These are phyloP conservation scores for Coemansia aciculifera DNA, from an alignment of 192 early-diverging fungal species.

Conservation along the genomic window DNA sequence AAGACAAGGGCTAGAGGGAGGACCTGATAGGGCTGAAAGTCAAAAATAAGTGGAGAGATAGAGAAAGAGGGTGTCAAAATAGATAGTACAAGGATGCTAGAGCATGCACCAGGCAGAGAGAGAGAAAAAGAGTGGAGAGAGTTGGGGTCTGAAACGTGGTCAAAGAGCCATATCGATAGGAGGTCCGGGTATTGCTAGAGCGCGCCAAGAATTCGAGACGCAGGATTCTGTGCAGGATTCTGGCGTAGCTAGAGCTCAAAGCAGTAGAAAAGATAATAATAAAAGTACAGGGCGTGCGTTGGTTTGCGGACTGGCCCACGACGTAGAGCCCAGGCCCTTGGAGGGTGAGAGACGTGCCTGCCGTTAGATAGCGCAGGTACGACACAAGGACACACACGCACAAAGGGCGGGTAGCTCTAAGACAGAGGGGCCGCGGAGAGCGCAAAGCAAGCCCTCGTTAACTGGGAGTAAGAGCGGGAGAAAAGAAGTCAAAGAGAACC, in stretches of 20 bases:
- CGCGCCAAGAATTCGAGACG: neutral
- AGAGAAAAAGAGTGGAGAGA: neutral
- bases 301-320: constrained; percentile 14
- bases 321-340: constrained; percentile 4
- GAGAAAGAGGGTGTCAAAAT: neutral
- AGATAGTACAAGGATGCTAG: constrained; percentile 11
- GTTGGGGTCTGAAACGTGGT: neutral
- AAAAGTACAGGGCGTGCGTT: constrained; percentile 13
- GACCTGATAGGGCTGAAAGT: neutral
- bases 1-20: neutral
- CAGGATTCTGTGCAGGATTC: neutral
- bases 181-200: neutral
- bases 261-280: neutral
- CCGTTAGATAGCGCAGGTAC: constrained; percentile 6
- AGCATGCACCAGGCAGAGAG: constrained; percentile 2
- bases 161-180: constrained; percentile 7
- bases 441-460: constrained; percentile 14
- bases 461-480: neutral
- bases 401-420: constrained; percentile 2
- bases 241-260: neutral
- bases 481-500: neutral
- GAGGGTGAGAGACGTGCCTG: neutral
- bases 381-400: neutral
- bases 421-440: constrained; percentile 8
- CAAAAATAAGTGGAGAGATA: constrained; percentile 7